Evolutionary conservation across 2,329 filamentous ascomycete species (phyloP), one percentile per base, ranked within the genome.

Genomic region (Pseudogymnoascus sp.): DNA sequence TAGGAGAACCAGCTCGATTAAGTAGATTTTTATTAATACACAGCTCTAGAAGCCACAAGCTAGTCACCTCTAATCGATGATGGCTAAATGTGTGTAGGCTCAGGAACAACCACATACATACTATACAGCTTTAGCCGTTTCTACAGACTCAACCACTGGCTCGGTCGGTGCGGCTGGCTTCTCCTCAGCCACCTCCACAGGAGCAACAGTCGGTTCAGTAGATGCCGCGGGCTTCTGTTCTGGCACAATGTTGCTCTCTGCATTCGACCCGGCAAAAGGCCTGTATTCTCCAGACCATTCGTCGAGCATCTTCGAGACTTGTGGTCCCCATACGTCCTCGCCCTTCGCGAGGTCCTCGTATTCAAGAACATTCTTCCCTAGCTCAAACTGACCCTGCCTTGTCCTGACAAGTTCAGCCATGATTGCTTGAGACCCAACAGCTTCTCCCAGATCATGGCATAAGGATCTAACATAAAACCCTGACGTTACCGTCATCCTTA

Each of bases 391-490:
- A 16, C 85, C 89, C 74, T 99, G 94, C 59, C 89, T 84, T 3
- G 85, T 88, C 60, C 94, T 87, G 61, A 88, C 82, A 18, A 99
- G 82, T 67, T 89, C 86, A 20, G 89, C 85, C 93, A 99, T 97
- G 66, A 94, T 80, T 34, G 83, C 94, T 22, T 90, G 85, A 11
- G 91, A 96, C 59, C 83, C 85, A 12, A 97, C 80, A 67, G 90
- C 91, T 66, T 86, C 79, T 20, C 93, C 94, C 3, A 99, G 81
- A 69, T 99, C 94, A 71, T 97, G 91, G 68, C 91, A 92, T 67
- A 99, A 85, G 62, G 89, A 95, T 64, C 94, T 88, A 12, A 99
- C 92, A 73, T 99, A 99, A 79, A 97, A 99, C 38, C 94, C 94
- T 0, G 91, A 96, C 1, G 91, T 91, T 59, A 97, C 93, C 0